Conservation (phyloP, 139 green algal genomes). For the Deuterostichococcus epilithicus region DNA sequence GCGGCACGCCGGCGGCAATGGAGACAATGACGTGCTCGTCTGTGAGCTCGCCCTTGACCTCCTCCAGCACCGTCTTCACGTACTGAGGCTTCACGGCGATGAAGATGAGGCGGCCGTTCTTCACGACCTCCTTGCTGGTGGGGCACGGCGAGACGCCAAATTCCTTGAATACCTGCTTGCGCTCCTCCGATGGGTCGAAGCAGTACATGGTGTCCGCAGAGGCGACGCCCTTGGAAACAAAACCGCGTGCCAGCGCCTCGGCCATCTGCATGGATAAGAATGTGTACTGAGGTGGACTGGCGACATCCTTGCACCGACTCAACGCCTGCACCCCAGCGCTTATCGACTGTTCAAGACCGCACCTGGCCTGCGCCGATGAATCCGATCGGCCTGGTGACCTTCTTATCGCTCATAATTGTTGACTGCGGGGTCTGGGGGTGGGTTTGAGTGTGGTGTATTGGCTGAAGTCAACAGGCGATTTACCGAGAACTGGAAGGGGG, state of each 20-base stretch:
- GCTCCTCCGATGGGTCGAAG: conserved; percentile 54
- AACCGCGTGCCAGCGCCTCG: conserved; percentile 82
- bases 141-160: conserved; percentile 35
- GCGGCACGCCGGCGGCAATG: conserved; percentile 90
- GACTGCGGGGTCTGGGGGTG: conserved; percentile 1
- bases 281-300: too few relatives aligned
- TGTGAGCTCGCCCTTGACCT: conserved; percentile 44
- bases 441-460: too few relatives aligned
- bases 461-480: too few relatives aligned
- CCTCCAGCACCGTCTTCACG: conserved; percentile 62
- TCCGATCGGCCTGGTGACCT: conserved; percentile 38
- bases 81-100: conserved; percentile 92
- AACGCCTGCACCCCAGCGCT: too few relatives aligned
- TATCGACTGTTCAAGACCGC: too few relatives aligned
- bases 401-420: conserved; percentile 37
- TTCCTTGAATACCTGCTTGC: conserved; percentile 70
- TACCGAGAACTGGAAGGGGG: too few relatives aligned
- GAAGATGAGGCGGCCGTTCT: conserved; percentile 80
- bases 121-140: conserved; percentile 49
- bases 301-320: too few relatives aligned
- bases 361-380: conserved; percentile 69
- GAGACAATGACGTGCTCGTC: conserved; percentile 74
- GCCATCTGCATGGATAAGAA: conserved; percentile 80
- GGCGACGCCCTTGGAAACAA: conserved; percentile 65
- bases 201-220: conserved; percentile 48